phyloP scores from a whole-genome alignment of 2,329 filamentous ascomycete genomes.

The Chaetomium olivaceum region DNA sequence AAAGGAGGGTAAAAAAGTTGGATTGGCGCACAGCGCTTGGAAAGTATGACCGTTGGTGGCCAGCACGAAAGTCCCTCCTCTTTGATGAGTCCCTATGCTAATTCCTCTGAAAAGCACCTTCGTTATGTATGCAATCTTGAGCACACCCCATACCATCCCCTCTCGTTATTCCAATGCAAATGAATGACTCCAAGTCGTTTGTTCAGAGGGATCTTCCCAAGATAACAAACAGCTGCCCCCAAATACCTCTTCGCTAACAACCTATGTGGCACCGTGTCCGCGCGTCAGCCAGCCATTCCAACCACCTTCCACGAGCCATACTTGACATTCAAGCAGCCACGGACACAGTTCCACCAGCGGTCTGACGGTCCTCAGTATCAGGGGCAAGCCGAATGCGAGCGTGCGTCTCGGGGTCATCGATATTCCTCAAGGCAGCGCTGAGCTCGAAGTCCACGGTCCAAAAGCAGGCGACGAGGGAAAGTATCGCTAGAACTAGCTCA shows the following conservation, averaged over 20 bases:
- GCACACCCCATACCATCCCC: no score
- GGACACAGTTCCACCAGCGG: constrained; percentile 14
- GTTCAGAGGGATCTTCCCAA: not conserved
- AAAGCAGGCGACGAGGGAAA: not conserved
- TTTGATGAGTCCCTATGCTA: not conserved
- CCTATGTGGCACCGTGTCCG: not conserved
- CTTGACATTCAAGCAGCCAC: not conserved
- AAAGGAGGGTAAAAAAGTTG: not conserved
- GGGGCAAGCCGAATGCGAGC: constrained; percentile 1
- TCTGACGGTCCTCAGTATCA: constrained; percentile 6
- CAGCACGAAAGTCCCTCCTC: not conserved
- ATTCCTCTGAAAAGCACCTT: no score
- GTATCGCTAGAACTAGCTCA: not conserved
- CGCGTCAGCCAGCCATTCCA: not conserved
- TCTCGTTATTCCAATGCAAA: not conserved
- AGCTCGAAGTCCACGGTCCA: not conserved
- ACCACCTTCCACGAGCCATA: not conserved
- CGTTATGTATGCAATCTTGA: no score
- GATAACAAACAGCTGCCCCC: not conserved
- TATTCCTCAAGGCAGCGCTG: not conserved
- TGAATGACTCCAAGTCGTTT: not conserved
- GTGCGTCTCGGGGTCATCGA: not conserved
- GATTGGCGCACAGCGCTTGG: not conserved
- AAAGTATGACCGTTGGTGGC: not conserved
- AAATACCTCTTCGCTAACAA: not conserved